These are phyloP conservation scores for Paraphaeosphaeria sporulosa DNA, from an alignment of 2,329 filamentous ascomycete species.

Conservation along the genomic window DNA sequence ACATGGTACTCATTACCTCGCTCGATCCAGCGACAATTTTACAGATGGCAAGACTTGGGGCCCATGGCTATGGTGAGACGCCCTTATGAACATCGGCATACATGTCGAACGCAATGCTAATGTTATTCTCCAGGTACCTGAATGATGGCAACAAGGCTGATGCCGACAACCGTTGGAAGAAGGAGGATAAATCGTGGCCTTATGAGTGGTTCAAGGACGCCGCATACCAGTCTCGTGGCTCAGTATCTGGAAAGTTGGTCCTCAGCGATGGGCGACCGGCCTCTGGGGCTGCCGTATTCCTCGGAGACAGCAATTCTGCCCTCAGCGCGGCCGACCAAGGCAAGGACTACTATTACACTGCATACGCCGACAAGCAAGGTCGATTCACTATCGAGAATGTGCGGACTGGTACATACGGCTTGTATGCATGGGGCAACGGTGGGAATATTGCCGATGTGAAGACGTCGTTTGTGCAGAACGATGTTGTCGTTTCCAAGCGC, in stretches of 20 bases:
- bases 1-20: constrained; percentile 56
- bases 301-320: constrained; percentile 57
- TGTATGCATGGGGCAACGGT: constrained; percentile 61
- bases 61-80: constrained; percentile 46
- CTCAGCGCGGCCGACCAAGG: constrained; percentile 59
- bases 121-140: constrained; percentile 30
- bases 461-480: constrained; percentile 53
- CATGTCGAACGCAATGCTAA: not conserved
- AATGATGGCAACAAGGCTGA: constrained; percentile 59
- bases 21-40: constrained; percentile 39
- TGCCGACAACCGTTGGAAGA: constrained; percentile 48
- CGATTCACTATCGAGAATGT: constrained; percentile 56
- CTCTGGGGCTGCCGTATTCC: constrained; percentile 58
- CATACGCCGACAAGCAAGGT: constrained; percentile 54
- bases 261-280: constrained; percentile 60
- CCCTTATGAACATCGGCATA: not conserved
- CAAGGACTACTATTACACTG: constrained; percentile 59
- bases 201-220: constrained; percentile 59
- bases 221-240: constrained; percentile 59
- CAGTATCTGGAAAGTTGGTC: constrained; percentile 53
- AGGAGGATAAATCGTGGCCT: constrained; percentile 57
- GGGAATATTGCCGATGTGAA: constrained; percentile 55
- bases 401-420: constrained; percentile 54
- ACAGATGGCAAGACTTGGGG: constrained; percentile 49
- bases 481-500: constrained; percentile 48